These are phyloP conservation scores for Trichoderma arundinaceum DNA, from an alignment of 2,329 filamentous ascomycete species.

Conservation along the genomic window DNA sequence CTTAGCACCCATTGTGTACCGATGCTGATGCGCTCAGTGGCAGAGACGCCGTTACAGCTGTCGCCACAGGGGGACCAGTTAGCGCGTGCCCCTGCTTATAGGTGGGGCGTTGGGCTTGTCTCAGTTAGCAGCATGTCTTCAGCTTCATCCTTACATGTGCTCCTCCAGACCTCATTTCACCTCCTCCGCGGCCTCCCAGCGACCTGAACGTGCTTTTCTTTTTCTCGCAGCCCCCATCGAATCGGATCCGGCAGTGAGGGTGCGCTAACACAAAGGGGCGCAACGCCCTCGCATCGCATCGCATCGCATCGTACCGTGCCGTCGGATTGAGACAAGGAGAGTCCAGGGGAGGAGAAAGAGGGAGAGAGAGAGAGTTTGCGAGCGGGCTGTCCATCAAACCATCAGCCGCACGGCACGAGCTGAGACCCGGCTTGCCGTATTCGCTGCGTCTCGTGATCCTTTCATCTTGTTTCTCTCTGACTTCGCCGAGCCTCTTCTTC, in stretches of 20 bases:
- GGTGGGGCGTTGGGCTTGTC: neutral
- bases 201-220: no score
- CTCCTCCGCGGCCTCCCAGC: no score
- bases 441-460: constrained; percentile 17
- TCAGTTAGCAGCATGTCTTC: constrained; percentile 1
- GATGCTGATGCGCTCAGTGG: neutral
- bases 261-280: neutral
- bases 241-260: neutral
- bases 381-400: no score
- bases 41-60: no score
- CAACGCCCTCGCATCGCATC: neutral
- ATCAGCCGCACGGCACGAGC: constrained; percentile 22
- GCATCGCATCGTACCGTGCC: constrained; percentile 19
- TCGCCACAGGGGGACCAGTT: neutral
- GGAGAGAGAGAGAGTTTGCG: neutral
- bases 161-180: neutral
- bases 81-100: neutral
- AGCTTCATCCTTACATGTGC: constrained; percentile 2
- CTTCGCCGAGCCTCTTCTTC: neutral
- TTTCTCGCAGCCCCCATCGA: neutral
- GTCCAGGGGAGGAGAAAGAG: neutral
- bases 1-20: no score
- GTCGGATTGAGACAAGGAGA: constrained; percentile 11
- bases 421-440: neutral
- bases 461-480: constrained; percentile 24